Conservation (phyloP, 1,284 basidiomycete genomes). For the Cystobasidium slooffiae region DNA sequence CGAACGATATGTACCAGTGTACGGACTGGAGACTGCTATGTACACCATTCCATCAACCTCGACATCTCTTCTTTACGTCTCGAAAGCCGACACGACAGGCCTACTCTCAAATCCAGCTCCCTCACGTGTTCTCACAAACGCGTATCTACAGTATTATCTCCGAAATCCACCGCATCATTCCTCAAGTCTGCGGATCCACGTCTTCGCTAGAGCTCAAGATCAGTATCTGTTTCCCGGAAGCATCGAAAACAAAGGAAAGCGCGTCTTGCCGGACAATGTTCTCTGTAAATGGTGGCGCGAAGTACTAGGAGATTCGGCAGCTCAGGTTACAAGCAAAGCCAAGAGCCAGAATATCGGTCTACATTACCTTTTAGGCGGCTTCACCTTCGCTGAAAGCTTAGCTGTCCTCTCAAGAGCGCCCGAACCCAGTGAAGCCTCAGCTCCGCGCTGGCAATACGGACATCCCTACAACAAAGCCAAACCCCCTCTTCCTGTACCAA, state of each 20-base stretch:
- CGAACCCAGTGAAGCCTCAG: constrained; percentile 4
- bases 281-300: constrained; percentile 93
- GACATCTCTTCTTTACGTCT: constrained; percentile 81
- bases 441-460: constrained; percentile 67
- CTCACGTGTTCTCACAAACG: constrained; percentile 69
- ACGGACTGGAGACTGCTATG: constrained; percentile 79
- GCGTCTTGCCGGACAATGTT: constrained; percentile 73
- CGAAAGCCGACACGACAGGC: constrained; percentile 92
- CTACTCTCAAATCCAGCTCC: constrained; percentile 64
- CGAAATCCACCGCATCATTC: constrained; percentile 68
- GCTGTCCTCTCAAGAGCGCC: constrained; percentile 53
- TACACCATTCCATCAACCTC: constrained; percentile 74
- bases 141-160: constrained; percentile 72
- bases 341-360: constrained; percentile 68
- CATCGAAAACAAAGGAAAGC: constrained; percentile 73
- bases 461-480: constrained; percentile 71
- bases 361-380: constrained; percentile 60
- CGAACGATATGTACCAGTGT: constrained; percentile 64
- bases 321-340: constrained; percentile 1
- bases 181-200: constrained; percentile 73
- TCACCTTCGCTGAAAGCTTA: constrained; percentile 54
- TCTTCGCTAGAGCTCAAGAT: constrained; percentile 86
- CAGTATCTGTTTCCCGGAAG: constrained; percentile 96
- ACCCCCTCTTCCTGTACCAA: constrained; percentile 63
- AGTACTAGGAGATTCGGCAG: constrained; percentile 66